Evolutionary conservation across 768 basidiomycete genomes (phyloP).

Genomic region (Xerocomellus intermedius): DNA sequence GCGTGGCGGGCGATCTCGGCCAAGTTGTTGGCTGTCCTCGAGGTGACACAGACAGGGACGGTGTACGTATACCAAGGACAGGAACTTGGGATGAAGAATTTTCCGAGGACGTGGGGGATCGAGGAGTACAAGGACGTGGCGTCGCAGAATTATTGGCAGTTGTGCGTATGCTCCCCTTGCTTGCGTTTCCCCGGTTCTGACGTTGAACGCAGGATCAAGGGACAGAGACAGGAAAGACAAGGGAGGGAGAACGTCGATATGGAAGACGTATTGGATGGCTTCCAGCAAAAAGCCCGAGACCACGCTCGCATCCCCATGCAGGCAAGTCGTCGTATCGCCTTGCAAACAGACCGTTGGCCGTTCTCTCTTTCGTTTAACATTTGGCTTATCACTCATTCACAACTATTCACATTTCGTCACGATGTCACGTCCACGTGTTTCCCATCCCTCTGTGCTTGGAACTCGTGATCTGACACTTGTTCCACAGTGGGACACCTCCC

Average conservation of each 20-base stretch:
- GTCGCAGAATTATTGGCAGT: slow-evolving; percentile 55
- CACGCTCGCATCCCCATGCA: slow-evolving; percentile 72
- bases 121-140: slow-evolving; percentile 75
- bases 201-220: slow-evolving; percentile 34
- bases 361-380: neutral
- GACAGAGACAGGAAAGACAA: slow-evolving; percentile 33
- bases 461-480: too few relatives aligned
- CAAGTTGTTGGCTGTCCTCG: slow-evolving; percentile 62
- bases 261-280: slow-evolving; percentile 55
- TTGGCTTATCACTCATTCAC: neutral
- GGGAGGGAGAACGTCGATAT: slow-evolving; percentile 50
- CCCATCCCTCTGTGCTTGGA: neutral
- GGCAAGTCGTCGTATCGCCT: slow-evolving; percentile 27
- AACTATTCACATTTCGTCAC: too few relatives aligned
- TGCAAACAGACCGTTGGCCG: too few relatives aligned
- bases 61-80: slow-evolving; percentile 75
- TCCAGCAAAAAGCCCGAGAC: slow-evolving; percentile 66
- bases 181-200: neutral
- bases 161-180: slow-evolving; percentile 34
- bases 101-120: slow-evolving; percentile 60
- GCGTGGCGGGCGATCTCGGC: slow-evolving; percentile 57
- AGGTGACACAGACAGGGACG: slow-evolving; percentile 63
- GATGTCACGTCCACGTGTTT: too few relatives aligned
- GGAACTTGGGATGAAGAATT: slow-evolving; percentile 67
- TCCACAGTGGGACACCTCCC: slow-evolving; percentile 52